Percentiles rank a stretch among this genome's conserved stretches.
Evolutionary conservation across 2,329 filamentous ascomycete species (phyloP).

Genomic region (Chaetomiaceae sp.): DNA sequence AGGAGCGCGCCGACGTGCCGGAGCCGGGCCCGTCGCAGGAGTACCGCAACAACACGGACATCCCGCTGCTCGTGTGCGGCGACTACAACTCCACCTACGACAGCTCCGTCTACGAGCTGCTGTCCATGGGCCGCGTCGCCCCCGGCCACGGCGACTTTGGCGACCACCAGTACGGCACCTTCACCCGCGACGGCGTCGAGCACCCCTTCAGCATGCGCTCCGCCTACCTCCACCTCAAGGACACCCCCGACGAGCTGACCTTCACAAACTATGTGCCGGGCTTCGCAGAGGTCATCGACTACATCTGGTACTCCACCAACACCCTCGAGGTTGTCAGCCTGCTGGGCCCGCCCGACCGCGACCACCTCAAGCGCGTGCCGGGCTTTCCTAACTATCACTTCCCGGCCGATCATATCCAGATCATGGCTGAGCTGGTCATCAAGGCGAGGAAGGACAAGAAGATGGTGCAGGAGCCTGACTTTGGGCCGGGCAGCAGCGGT

Average conservation of each 20-base stretch:
- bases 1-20: conserved; percentile 44
- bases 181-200: conserved; percentile 84
- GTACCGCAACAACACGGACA: conserved; percentile 78
- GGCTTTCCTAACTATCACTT: conserved; percentile 94
- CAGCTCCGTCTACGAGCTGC: conserved; percentile 86
- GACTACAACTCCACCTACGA: conserved; percentile 90
- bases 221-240: conserved; percentile 74
- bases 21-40: conserved; percentile 77
- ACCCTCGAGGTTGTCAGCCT: conserved; percentile 76
- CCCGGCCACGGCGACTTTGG: conserved; percentile 75
- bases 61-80: conserved; percentile 85
- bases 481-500: conserved; percentile 41
- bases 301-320: conserved; percentile 96
- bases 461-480: conserved; percentile 55
- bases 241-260: conserved; percentile 74
- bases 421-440: conserved; percentile 84
- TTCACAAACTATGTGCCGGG: conserved; percentile 96
- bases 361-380: conserved; percentile 79
- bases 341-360: conserved; percentile 77
- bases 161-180: conserved; percentile 82
- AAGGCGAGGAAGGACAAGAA: conserved; percentile 82
- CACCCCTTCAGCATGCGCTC: conserved; percentile 94
- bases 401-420: conserved; percentile 84
- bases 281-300: conserved; percentile 91
- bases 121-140: conserved; percentile 71